Evolutionary conservation across 2,329 filamentous ascomycete genomes (phyloP).

Genomic region (Aaosphaeria pasadenensis): DNA sequence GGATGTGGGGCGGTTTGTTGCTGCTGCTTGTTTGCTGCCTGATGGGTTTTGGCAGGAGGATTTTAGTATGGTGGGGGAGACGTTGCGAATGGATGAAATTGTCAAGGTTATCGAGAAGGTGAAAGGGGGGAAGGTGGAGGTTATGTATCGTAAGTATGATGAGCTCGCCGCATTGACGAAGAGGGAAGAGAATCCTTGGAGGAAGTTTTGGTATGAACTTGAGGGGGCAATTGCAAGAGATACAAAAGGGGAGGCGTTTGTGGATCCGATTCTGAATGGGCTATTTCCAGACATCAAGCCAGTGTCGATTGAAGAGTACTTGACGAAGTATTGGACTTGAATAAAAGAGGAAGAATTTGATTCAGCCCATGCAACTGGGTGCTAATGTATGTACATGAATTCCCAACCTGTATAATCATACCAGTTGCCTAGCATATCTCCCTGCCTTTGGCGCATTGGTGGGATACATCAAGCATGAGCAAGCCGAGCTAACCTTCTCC

Average conservation of each 20-base stretch:
- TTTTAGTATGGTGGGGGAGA: conserved; percentile 32
- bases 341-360: background rate
- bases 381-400: too few relatives aligned
- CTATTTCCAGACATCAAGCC: conserved; percentile 8
- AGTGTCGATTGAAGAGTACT: conserved; percentile 7
- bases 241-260: conserved; percentile 4
- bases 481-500: conserved; percentile 4
- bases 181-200: conserved; percentile 4
- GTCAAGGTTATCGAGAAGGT: conserved; percentile 18
- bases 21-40: conserved; percentile 26
- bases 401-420: background rate
- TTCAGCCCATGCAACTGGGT: too few relatives aligned
- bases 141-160: conserved; percentile 10
- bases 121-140: conserved; percentile 16
- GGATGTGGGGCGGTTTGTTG: conserved; percentile 31
- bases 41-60: conserved; percentile 22
- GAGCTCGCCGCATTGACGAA: conserved; percentile 8
- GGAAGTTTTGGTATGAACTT: conserved; percentile 11
- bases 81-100: conserved; percentile 21
- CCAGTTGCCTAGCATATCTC: background rate
- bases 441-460: background rate
- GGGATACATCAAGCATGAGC: conserved; percentile 3
- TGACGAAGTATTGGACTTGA: conserved; percentile 10
- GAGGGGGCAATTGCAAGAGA: conserved; percentile 8
- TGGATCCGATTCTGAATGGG: background rate